Evolutionary conservation across 306 rosid species (phyloP).

Genomic region (Cucumis melo): DNA sequence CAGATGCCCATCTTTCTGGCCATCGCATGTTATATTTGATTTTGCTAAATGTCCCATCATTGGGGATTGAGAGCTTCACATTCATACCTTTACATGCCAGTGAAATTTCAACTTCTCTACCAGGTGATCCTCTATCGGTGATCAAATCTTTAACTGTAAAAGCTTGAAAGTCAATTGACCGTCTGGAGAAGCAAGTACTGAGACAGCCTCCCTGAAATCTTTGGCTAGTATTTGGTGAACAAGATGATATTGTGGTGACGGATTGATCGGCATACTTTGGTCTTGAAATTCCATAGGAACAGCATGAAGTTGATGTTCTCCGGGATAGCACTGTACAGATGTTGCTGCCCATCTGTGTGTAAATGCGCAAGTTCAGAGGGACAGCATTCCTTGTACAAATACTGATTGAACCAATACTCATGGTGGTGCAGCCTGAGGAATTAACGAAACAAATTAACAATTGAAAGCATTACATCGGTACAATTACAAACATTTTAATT

Average conservation of each 20-base stretch:
- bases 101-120: constrained; percentile 37
- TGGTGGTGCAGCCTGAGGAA: constrained; percentile 48
- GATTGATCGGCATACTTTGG: constrained; percentile 27
- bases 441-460: constrained; percentile 7
- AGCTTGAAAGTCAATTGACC: constrained; percentile 16
- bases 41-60: constrained; percentile 34
- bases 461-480: not conserved
- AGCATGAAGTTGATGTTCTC: constrained; percentile 29
- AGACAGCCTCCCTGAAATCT: constrained; percentile 32
- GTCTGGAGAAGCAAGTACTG: constrained; percentile 42
- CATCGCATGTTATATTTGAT: constrained; percentile 42
- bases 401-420: constrained; percentile 30
- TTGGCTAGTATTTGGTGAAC: constrained; percentile 28
- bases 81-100: constrained; percentile 36
- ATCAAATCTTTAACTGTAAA: constrained; percentile 14
- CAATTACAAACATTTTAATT: not conserved
- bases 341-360: constrained; percentile 49
- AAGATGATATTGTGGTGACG: constrained; percentile 23
- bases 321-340: constrained; percentile 32
- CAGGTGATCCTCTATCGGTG: constrained; percentile 21
- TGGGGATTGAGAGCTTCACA: constrained; percentile 38
- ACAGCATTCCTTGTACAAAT: constrained; percentile 32
- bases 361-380: constrained; percentile 29
- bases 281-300: constrained; percentile 23
- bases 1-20: constrained; percentile 46